phyloP scores from a whole-genome alignment of 2,329 filamentous ascomycete species.

The Aspergillus sp. region DNA sequence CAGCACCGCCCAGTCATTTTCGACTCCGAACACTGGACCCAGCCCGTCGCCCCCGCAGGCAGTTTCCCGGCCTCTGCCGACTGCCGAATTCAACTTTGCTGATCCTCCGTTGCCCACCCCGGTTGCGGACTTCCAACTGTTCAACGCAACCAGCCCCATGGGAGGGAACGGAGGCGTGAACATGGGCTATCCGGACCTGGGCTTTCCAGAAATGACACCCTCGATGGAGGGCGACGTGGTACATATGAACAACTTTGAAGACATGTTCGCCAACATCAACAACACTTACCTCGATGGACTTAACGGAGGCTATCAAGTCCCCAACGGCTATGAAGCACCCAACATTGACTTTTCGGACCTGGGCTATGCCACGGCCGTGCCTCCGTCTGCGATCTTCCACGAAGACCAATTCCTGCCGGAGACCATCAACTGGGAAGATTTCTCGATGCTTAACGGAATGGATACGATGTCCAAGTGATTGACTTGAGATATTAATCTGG shows the following conservation, averaged over 20 bases:
- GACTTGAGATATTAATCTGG: too few species aligned
- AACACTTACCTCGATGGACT: not conserved
- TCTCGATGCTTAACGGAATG: too few species aligned
- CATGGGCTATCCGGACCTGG: not conserved
- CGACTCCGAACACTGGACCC: conserved; percentile 45
- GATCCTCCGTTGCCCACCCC: conserved; percentile 20
- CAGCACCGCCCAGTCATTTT: conserved; percentile 48
- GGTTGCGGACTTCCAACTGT: conserved; percentile 25
- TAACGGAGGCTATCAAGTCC: too few species aligned
- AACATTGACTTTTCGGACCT: too few species aligned
- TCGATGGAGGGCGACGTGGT: conserved; percentile 2
- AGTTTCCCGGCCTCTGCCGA: conserved; percentile 12
- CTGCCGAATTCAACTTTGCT: conserved; percentile 26
- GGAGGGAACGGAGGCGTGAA: not conserved
- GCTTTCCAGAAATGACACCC: not conserved
- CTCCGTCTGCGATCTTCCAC: too few species aligned
- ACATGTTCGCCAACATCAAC: not conserved
- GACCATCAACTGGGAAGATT: too few species aligned
- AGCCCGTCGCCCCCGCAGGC: conserved; percentile 25
- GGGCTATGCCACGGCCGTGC: too few species aligned
- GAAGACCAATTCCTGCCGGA: too few species aligned
- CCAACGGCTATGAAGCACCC: too few species aligned
- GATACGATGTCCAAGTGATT: too few species aligned
- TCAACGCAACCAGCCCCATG: conserved; percentile 20
- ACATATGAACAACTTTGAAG: conserved; percentile 1